A percentile compares a stretch with the other conserved stretches of the same genome.
Evolutionary conservation across 345 rosid genomes (phyloP).

Genomic region (Eutrema yunnanense): DNA sequence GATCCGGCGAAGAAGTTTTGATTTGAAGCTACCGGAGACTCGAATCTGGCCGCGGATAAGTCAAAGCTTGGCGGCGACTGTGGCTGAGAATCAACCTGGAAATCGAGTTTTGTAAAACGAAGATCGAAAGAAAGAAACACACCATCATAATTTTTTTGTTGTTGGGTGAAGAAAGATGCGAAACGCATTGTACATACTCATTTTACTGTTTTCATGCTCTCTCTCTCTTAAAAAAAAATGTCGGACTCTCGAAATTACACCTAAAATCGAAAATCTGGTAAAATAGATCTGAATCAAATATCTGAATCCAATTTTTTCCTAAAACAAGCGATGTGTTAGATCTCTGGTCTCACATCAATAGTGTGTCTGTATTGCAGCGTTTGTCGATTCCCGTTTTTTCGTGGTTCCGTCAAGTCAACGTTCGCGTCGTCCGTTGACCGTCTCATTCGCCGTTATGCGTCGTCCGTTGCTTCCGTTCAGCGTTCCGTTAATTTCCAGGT

Average conservation of each 20-base stretch:
- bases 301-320: not conserved
- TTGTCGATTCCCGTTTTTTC: not conserved
- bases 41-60: not conserved
- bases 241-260: not conserved
- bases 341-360: not conserved
- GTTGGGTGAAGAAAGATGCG: constrained; percentile 31
- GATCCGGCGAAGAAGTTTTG: constrained; percentile 10
- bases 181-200: constrained; percentile 24
- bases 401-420: constrained; percentile 17
- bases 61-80: not conserved
- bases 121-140: not conserved
- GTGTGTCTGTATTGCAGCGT: constrained; percentile 21
- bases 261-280: not conserved
- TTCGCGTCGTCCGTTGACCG: constrained; percentile 1
- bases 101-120: constrained; percentile 22
- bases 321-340: not conserved
- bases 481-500: constrained; percentile 17
- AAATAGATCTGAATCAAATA: not conserved
- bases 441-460: not conserved
- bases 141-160: constrained; percentile 22
- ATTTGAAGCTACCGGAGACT: no score
- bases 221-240: not conserved
- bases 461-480: not conserved
- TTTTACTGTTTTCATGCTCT: constrained; percentile 17
- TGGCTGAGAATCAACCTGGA: not conserved